Conservation (phyloP, 2,329 filamentous ascomycete genomes). For the Epichloe sp. region DNA sequence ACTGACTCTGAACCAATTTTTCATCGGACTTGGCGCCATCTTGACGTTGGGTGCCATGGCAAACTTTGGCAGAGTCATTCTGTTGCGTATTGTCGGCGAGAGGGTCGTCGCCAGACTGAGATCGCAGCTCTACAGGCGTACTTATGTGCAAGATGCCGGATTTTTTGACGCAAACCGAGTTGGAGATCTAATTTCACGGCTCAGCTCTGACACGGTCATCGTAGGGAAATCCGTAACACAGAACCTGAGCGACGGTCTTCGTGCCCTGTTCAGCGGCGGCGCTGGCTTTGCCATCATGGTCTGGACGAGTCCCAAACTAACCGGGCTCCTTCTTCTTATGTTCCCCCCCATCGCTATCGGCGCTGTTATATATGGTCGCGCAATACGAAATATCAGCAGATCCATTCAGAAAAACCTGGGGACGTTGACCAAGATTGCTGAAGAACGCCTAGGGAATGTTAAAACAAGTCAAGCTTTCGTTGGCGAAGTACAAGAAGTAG, state of each 20-base stretch:
- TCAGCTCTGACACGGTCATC: conserved; percentile 93
- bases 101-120: conserved; percentile 82
- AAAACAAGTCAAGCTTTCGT: conserved; percentile 94
- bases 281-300: conserved; percentile 89
- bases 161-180: conserved; percentile 98
- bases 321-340: conserved; percentile 72
- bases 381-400: conserved; percentile 78
- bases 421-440: conserved; percentile 88
- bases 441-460: conserved; percentile 94
- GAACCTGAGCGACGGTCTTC: conserved; percentile 90
- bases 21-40: conserved; percentile 61
- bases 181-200: conserved; percentile 86
- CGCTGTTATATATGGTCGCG: conserved; percentile 82
- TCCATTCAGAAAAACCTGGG: conserved; percentile 91
- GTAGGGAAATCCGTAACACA: conserved; percentile 98
- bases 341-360: conserved; percentile 89
- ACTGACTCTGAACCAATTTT: conserved; percentile 76
- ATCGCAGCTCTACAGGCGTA: conserved; percentile 79
- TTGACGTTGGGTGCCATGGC: conserved; percentile 74
- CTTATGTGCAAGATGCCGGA: conserved; percentile 93
- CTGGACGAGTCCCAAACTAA: conserved; percentile 87
- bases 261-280: conserved; percentile 76
- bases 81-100: conserved; percentile 88
- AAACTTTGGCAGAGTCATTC: conserved; percentile 88
- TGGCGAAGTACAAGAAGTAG: conserved; percentile 80